Evolutionary conservation across 2,329 filamentous ascomycete species (phyloP).

Genomic region (Cladosporium colombiae): DNA sequence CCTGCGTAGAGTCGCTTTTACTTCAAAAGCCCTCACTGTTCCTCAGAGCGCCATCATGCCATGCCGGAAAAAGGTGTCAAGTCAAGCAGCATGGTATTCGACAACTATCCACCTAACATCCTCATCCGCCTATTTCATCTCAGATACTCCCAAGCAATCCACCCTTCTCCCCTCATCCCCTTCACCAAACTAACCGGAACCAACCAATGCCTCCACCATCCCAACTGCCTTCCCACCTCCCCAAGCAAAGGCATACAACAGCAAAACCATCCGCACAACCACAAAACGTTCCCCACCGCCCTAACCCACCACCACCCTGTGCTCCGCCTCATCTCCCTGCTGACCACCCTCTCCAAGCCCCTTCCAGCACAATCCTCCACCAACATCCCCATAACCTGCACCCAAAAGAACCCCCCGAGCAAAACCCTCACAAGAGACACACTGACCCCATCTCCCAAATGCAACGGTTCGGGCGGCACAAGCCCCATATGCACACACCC

Average conservation of each 20-base stretch:
- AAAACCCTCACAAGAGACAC: slow-evolving; percentile 21
- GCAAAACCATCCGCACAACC: slow-evolving; percentile 30
- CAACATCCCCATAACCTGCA: slow-evolving; percentile 33
- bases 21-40: neutral
- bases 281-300: slow-evolving; percentile 25
- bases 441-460: slow-evolving; percentile 18
- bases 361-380: slow-evolving; percentile 26
- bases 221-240: slow-evolving; percentile 30
- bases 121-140: neutral
- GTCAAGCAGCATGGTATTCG: neutral
- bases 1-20: neutral
- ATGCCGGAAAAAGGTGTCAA: neutral
- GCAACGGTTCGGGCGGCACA: slow-evolving; percentile 32
- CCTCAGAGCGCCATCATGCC: neutral
- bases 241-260: slow-evolving; percentile 29
- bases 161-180: slow-evolving; percentile 25
- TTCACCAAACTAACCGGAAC: slow-evolving; percentile 30
- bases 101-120: neutral
- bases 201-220: slow-evolving; percentile 33
- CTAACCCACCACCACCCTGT: slow-evolving; percentile 12
- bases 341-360: neutral
- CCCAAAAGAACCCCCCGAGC: slow-evolving; percentile 33
- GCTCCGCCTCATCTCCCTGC: neutral
- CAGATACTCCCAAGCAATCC: slow-evolving; percentile 25
- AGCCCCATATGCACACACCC: slow-evolving; percentile 36